Conservation (phyloP, 371 early-diverging fungal genomes). For the Lichtheimia corymbifera region DNA sequence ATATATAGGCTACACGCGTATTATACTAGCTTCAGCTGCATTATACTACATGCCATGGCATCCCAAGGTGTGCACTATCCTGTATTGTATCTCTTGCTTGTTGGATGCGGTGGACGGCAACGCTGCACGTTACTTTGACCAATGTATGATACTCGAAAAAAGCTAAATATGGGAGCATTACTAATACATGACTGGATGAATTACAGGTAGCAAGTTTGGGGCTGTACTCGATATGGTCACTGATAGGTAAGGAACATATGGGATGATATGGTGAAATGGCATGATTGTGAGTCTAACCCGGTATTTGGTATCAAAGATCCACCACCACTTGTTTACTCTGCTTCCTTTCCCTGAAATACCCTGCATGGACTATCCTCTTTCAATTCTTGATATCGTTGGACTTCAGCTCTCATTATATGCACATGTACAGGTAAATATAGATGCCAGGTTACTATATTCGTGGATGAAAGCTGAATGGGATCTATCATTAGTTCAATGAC, state of each 20-base stretch:
- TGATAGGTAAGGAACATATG: conserved; percentile 69
- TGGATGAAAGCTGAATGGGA: not conserved
- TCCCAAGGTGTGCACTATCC: conserved; percentile 68
- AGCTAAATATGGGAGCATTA: not conserved
- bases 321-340: conserved; percentile 92
- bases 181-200: too few species aligned
- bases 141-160: conserved; percentile 65
- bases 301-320: conserved; percentile 45
- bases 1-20: conserved; percentile 82
- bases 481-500: conserved; percentile 68
- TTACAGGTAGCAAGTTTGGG: conserved; percentile 87
- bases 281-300: not conserved
- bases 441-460: not conserved
- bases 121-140: conserved; percentile 88
- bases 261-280: not conserved
- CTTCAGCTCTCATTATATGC: conserved; percentile 95
- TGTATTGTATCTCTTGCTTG: conserved; percentile 86
- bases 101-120: conserved; percentile 97
- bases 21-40: conserved; percentile 74
- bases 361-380: conserved; percentile 73
- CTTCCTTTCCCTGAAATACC: conserved; percentile 74
- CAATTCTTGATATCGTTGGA: conserved; percentile 91
- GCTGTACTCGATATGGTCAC: conserved; percentile 98
- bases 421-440: conserved; percentile 84
- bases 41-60: conserved; percentile 74